Evolutionary conservation across 768 basidiomycete genomes (phyloP), one percentile per base, ranked within the genome.

Genomic region (Leccinum longicurvipes): DNA sequence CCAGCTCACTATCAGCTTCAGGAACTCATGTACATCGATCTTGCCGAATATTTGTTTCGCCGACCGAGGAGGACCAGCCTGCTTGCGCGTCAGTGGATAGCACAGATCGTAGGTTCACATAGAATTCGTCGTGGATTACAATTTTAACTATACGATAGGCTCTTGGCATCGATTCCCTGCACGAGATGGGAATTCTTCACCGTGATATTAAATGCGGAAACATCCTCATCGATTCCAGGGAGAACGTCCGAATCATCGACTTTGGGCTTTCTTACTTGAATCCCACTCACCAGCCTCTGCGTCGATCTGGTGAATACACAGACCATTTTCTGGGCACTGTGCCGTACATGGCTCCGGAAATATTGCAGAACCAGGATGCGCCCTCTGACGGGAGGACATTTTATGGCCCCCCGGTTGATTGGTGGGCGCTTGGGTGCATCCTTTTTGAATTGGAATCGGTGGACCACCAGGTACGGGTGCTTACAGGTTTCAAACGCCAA

Each of bases 151-250:
- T n/a, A 25, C 15, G 36, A 21, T n/a, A 79, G 77, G 70, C 72
- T 6, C 71, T 73, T 28, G 77, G 77, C 1, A 63, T 79, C n/a
- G 56, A 68, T 3, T 65, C 71, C 41, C 67, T 89, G 41, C 85
- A 87, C 60, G 69, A 69, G 24, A 77, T 83, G 66, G 84, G 84
- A 42, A 80, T 88, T 52, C 78, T 87, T 29, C 85, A 87, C 67
- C 78, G 85, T 14, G 85, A 87, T 58, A 77, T 89, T 54, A 88
- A 89, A 63, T 79, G 84, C 3, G 83, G 83, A 72, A 88, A 89
- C 56, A 77, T 89, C 42, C 76, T 89, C n/a, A 73, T 88, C 50
- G 78, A 78, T 57, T 58, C 55, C 7, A 64, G 62, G 4, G 70
- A 70, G 48, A 77, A 78, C 34, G 61, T 78, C 21, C 72, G 73